These are phyloP conservation scores for Coemansia sp. DNA, from an alignment of 192 early-diverging fungal species.

Conservation along the genomic window DNA sequence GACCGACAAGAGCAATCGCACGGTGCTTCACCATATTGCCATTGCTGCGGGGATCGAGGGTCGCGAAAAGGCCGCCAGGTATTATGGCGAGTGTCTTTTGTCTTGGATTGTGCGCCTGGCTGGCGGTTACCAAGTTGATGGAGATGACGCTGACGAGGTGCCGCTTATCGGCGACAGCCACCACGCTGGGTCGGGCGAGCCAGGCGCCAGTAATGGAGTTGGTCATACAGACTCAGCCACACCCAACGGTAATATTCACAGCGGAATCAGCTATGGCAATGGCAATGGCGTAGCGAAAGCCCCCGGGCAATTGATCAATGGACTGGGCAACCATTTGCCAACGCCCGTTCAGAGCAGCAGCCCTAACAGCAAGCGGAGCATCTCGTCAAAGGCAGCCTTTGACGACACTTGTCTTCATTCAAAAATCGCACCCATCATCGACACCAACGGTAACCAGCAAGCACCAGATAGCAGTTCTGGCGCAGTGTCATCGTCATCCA, in stretches of 20 bases:
- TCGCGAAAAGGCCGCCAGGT: slow-evolving; percentile 67
- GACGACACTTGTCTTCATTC: no score
- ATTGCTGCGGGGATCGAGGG: slow-evolving; percentile 65
- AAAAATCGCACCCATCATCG: neutral
- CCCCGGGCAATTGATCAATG: neutral
- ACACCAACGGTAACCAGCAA: neutral
- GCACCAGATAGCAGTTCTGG: neutral
- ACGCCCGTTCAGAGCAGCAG: slow-evolving; percentile 38
- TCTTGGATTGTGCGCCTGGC: slow-evolving; percentile 57
- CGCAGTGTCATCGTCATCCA: neutral
- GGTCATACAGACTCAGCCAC: slow-evolving; percentile 1
- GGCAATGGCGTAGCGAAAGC: neutral
- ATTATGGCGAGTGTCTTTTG: slow-evolving; percentile 88
- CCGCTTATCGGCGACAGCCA: neutral
- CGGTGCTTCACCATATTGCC: slow-evolving; percentile 89
- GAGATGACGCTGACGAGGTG: neutral
- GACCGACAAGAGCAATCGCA: slow-evolving; percentile 76
- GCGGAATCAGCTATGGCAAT: neutral
- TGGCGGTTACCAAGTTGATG: slow-evolving; percentile 46
- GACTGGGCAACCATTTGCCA: slow-evolving; percentile 9
- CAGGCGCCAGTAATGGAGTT: neutral
- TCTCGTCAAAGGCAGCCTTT: neutral
- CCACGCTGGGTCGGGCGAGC: neutral
- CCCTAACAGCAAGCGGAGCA: slow-evolving; percentile 3
- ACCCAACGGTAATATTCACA: no score